Evolutionary conservation across 805 yeast genomes (phyloP).

Genomic region (Cyberlindnera maritima): DNA sequence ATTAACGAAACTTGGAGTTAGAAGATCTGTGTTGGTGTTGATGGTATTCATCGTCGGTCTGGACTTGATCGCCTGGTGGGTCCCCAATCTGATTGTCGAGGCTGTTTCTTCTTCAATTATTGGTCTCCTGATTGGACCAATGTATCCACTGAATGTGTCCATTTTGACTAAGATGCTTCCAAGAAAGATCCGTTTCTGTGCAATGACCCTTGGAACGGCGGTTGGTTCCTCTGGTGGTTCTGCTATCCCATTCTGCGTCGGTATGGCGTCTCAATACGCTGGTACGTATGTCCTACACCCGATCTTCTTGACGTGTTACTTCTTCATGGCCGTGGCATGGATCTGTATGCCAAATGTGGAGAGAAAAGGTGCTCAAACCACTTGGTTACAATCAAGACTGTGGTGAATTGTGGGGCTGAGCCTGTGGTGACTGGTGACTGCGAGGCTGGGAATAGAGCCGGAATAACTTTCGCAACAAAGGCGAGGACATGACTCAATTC

Average conservation of each 20-base stretch:
- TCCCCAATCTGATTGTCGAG: slow-evolving; percentile 42
- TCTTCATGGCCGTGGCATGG: slow-evolving; percentile 38
- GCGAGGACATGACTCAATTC: too few relatives aligned
- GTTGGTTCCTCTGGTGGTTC: slow-evolving; percentile 62
- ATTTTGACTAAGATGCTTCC: slow-evolving; percentile 44
- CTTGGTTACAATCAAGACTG: slow-evolving; percentile 23
- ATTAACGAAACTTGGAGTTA: slow-evolving; percentile 42
- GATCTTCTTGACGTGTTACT: slow-evolving; percentile 37
- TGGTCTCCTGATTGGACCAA: slow-evolving; percentile 58
- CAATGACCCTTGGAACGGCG: slow-evolving; percentile 50
- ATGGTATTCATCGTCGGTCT: slow-evolving; percentile 35
- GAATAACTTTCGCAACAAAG: not conserved
- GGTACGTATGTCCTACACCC: slow-evolving; percentile 53
- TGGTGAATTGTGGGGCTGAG: too few relatives aligned
- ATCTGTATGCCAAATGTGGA: slow-evolving; percentile 43
- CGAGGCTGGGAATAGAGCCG: too few relatives aligned
- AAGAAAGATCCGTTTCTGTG: slow-evolving; percentile 47
- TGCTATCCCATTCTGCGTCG: slow-evolving; percentile 51
- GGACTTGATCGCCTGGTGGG: slow-evolving; percentile 45
- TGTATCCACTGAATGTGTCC: slow-evolving; percentile 49
- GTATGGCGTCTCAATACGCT: slow-evolving; percentile 42
- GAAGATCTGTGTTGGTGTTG: slow-evolving; percentile 41
- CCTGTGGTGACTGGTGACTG: too few relatives aligned
- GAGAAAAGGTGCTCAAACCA: slow-evolving; percentile 24
- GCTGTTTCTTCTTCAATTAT: slow-evolving; percentile 44